Evolutionary conservation across 257 asterid genomes (phyloP), one percentile per base, ranked within the genome.

Genomic region (Gentiana macrophylla): DNA sequence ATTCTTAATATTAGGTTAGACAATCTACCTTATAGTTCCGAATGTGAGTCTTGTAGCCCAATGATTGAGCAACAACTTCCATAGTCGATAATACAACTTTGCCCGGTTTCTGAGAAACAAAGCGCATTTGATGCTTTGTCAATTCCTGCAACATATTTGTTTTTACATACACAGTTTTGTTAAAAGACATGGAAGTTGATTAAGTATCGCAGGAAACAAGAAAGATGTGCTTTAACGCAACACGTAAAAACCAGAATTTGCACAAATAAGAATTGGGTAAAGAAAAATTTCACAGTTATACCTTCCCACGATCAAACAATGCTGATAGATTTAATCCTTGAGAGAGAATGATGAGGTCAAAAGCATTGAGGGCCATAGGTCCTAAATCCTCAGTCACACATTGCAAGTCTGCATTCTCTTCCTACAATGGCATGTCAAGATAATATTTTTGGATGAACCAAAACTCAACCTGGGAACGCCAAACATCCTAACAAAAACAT

Each of bases 41-140:
- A 50, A 85, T 92, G 67, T 92, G 99, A 6, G 95, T 92, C 75
- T 92, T 92, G 85, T 83, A 92, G 71, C 99, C 94, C 99, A 92
- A 85, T 35, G 99, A 92, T 68, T 92, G 95, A 15, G 94, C 94
- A 62, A 88, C 95, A 67, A 92, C 97, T 85, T 92, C 99, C 99
- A 92, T 88, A 66, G 81, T 92, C 3, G 97, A 85, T 52, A 92
- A 68, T 59, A 76, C 94, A 65, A 88, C 94, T 65, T 81, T 88
- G 36, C 95, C 95, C 2, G 97, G 94, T 75, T 74, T 88, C 63
- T 81, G 91, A 8, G 99, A 88, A 60, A 79, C 95, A 74, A 92
- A 92, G 50, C 97, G 80, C 35, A 94, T 92, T 68, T 88, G 97
- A 62, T 85, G 91, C 71, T 75, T 82, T 37, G 65, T 66, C n/a